These are phyloP conservation scores for Saccharomycopsis babjevae DNA, from an alignment of 805 yeast genomes.

Conservation along the genomic window DNA sequence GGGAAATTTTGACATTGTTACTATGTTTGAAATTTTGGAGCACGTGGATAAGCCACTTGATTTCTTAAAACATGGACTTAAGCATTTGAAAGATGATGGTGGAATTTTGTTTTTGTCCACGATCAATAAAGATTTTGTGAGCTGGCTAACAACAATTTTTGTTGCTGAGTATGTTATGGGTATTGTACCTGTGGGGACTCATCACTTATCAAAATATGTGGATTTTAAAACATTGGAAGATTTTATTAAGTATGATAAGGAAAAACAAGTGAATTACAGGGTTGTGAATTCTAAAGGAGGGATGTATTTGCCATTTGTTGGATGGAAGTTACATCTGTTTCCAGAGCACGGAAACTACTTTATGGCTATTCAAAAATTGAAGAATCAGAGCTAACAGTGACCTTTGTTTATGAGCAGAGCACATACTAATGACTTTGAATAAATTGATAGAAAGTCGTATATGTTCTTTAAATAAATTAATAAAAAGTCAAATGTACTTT, in stretches of 20 bases:
- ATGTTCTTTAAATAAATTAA: no score
- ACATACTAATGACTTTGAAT: not conserved
- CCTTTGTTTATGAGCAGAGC: no score
- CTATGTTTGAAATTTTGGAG: constrained; percentile 91
- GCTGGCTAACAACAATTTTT: constrained; percentile 89
- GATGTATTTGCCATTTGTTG: constrained; percentile 68
- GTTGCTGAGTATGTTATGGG: constrained; percentile 73
- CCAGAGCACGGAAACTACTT: constrained; percentile 74
- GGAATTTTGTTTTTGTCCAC: constrained; percentile 87
- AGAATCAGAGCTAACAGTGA: not conserved
- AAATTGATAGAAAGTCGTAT: not conserved
- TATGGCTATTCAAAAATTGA: constrained; percentile 57
- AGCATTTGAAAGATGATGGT: constrained; percentile 55
- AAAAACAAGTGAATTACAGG: constrained; percentile 36
- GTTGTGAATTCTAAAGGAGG: constrained; percentile 69
- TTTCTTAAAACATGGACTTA: constrained; percentile 58
- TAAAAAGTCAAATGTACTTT: no score
- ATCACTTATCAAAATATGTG: constrained; percentile 77
- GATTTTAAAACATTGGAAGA: constrained; percentile 56
- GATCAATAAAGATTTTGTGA: constrained; percentile 74
- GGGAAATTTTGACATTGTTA: constrained; percentile 61
- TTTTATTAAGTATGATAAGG: constrained; percentile 38
- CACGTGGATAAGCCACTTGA: constrained; percentile 82
- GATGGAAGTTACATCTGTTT: constrained; percentile 66
- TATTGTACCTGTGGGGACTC: constrained; percentile 91